phyloP scores from a whole-genome alignment of 495 filamentous ascomycete genomes.

The Trypethelium eluteriae region DNA sequence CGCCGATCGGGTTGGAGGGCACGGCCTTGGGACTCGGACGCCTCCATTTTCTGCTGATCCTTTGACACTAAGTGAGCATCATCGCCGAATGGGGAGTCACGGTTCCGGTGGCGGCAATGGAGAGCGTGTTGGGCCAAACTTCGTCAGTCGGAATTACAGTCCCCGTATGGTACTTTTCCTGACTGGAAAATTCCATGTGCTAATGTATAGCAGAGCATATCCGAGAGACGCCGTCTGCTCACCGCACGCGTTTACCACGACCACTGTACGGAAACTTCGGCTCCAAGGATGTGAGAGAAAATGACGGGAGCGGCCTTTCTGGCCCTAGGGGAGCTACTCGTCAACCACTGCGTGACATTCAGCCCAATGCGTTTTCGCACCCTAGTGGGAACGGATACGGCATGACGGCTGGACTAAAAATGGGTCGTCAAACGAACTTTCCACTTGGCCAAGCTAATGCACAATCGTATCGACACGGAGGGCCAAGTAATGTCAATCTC shows the following conservation, averaged over 20 bases:
- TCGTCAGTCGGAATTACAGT: slow-evolving; percentile 11
- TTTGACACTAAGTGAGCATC: slow-evolving; percentile 40
- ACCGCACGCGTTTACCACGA: slow-evolving; percentile 21
- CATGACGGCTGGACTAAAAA: slow-evolving; percentile 44
- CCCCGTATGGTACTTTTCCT: slow-evolving; percentile 1
- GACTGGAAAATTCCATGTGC: not conserved
- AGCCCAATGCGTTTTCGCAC: slow-evolving; percentile 27
- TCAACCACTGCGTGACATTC: slow-evolving; percentile 29
- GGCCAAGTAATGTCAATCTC: not conserved
- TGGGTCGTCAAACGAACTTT: slow-evolving; percentile 21
- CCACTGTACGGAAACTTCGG: slow-evolving; percentile 11
- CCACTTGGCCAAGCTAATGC: slow-evolving; percentile 13
- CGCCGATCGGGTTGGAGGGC: slow-evolving; percentile 24
- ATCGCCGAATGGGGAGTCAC: slow-evolving; percentile 43
- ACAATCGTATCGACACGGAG: not conserved
- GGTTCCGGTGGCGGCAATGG: slow-evolving; percentile 36
- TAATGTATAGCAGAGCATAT: slow-evolving; percentile 19
- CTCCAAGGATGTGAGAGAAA: slow-evolving; percentile 9
- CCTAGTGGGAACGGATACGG: slow-evolving; percentile 37
- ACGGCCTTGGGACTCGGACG: slow-evolving; percentile 15
- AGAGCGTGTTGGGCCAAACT: slow-evolving; percentile 14
- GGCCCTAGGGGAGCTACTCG: slow-evolving; percentile 20
- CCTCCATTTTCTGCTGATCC: slow-evolving; percentile 32
- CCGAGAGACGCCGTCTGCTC: slow-evolving; percentile 19
- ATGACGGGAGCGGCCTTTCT: slow-evolving; percentile 22